Base-by-base conservation (phyloP, 768 basidiomycete genomes). In the Lactarius hatsudake region DNA sequence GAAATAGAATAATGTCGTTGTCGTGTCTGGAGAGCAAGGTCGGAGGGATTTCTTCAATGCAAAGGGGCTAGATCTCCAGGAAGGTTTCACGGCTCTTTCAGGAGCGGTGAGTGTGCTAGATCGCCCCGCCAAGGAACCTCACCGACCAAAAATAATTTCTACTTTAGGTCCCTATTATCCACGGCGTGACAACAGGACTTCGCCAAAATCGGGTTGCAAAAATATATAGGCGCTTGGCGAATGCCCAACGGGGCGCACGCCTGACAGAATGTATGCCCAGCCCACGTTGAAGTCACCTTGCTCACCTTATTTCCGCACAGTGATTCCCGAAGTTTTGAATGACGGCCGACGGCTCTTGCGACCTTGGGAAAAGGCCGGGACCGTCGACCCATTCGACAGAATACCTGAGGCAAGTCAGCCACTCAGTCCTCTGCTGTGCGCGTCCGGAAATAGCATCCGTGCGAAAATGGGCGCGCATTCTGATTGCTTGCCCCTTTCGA, bases 21-120 rank as follows among this genome's bases (percentile, higher is more conserved):
- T 88, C 40, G 83, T 92, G 48, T 91, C 90, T 48, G 91, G 90
- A 61, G 88, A 90, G 73, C 81, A 79, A 40, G 90, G 85, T 18
- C 81, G 90, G 64, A 82, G 84, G 64, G 81, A 85, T 3, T 91
- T 91, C 77, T 89, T 91, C 72, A 81, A 82, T 3, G 85, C 87
- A 64, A 86, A 85, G 76, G 83, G 83, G 28, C 84, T 93, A 69
- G 89, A 91, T 76, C 82, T 93, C 60, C 87, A 86, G 51, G 89
- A 90, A 79, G 90, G 89, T 6, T 92, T 90, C 81, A 88, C 86
- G 73, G 84, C 89, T 72, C 82, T 93, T 68, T 89, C 88, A 57
- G 90, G 90, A 60, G 89, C 88, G 63, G 90, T 91, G 75, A 70
- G 88, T 23, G 38, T 57, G 53, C 34, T 28, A 67, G 30, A 51